Conservation (phyloP, 1,139 yeast species). For the Suhomyces wounanorum region DNA sequence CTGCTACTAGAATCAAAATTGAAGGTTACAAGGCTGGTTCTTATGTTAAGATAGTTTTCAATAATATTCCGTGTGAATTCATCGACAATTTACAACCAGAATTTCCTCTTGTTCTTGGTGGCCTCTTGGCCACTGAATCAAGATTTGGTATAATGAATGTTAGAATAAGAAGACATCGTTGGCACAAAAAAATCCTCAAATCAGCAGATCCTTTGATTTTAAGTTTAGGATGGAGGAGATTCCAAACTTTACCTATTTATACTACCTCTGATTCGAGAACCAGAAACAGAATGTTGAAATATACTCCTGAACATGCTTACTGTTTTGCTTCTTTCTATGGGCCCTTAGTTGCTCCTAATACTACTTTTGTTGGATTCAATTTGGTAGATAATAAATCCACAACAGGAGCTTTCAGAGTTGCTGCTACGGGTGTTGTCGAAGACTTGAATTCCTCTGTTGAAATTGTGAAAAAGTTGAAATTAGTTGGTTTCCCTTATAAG, state of each 20-base stretch:
- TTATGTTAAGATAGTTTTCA: slow-evolving; percentile 87
- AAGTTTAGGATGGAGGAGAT: slow-evolving; percentile 97
- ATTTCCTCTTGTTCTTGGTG: slow-evolving; percentile 88
- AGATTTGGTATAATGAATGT: slow-evolving; percentile 92
- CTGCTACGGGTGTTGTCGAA: slow-evolving; percentile 97
- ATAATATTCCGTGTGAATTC: slow-evolving; percentile 85
- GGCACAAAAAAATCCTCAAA: slow-evolving; percentile 96
- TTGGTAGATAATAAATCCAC: slow-evolving; percentile 81
- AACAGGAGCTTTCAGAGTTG: slow-evolving; percentile 88
- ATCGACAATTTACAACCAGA: slow-evolving; percentile 81
- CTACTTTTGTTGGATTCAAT: slow-evolving; percentile 95
- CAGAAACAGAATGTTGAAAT: slow-evolving; percentile 95
- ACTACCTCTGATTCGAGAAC: slow-evolving; percentile 97
- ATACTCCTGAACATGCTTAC: slow-evolving; percentile 97
- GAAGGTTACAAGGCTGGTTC: slow-evolving; percentile 96
- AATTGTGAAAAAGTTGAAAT: slow-evolving; percentile 91
- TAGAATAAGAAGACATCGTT: slow-evolving; percentile 94
- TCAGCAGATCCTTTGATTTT: slow-evolving; percentile 93
- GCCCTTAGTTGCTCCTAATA: slow-evolving; percentile 94
- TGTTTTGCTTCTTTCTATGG: slow-evolving; percentile 97
- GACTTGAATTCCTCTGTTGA: slow-evolving; percentile 89
- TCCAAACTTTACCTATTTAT: slow-evolving; percentile 93
- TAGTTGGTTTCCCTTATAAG: slow-evolving; percentile 93
- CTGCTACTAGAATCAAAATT: slow-evolving; percentile 70
- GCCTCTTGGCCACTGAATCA: slow-evolving; percentile 85